A percentile compares a stretch with the other conserved stretches of the same genome.
Conservation (phyloP, 2,329 filamentous ascomycete genomes). For the Colletotrichum limetticola region DNA sequence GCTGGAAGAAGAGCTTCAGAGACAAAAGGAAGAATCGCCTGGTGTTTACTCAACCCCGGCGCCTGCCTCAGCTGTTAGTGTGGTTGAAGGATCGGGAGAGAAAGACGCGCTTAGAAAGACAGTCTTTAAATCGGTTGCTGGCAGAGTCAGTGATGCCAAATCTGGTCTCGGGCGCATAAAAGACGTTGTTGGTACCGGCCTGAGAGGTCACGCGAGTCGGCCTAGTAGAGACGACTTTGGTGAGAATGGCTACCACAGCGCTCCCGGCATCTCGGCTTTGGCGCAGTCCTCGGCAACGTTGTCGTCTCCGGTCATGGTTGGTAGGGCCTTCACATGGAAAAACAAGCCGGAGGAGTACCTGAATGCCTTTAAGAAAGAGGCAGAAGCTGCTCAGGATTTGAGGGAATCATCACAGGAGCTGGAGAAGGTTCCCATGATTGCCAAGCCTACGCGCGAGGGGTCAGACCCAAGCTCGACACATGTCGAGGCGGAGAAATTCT, state of each 20-base stretch:
- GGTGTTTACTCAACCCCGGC: constrained; percentile 55
- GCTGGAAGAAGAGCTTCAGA: constrained; percentile 62
- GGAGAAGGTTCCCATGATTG: neutral
- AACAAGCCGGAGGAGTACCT: constrained; percentile 71
- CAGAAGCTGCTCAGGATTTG: constrained; percentile 18
- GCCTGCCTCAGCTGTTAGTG: constrained; percentile 57
- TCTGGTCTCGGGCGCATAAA: constrained; percentile 88
- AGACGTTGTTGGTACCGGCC: constrained; percentile 77
- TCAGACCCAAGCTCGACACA: constrained; percentile 19
- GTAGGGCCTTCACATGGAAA: constrained; percentile 71
- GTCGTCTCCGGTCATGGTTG: constrained; percentile 51
- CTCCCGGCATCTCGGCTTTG: constrained; percentile 48
- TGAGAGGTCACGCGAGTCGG: constrained; percentile 63
- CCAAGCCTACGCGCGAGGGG: neutral
- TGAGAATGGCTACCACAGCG: constrained; percentile 47
- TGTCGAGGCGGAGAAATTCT: constrained; percentile 15
- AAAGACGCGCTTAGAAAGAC: constrained; percentile 71
- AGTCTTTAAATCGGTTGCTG: constrained; percentile 83
- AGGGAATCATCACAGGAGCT: constrained; percentile 20
- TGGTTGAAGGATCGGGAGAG: constrained; percentile 60
- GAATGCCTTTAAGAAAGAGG: constrained; percentile 33
- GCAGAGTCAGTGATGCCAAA: constrained; percentile 81
- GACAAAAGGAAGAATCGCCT: constrained; percentile 56
- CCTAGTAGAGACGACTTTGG: constrained; percentile 68
- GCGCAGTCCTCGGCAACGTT: constrained; percentile 47